Evolutionary conservation across 208 protist genomes (phyloP).

Genomic region (Leishmania lainsoni): DNA sequence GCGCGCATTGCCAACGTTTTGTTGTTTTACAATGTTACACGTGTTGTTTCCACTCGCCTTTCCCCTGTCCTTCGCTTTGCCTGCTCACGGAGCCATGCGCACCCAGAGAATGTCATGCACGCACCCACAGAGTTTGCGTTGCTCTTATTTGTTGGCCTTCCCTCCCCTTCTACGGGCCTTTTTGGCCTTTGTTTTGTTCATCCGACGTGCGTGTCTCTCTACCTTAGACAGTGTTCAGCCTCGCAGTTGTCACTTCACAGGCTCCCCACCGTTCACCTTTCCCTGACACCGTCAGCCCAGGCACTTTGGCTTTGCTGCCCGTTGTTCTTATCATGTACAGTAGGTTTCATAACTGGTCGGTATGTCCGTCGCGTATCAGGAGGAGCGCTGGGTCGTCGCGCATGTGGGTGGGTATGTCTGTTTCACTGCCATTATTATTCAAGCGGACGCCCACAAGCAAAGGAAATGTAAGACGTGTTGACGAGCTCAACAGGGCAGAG

Average conservation of each 20-base stretch:
- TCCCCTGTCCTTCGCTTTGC: neutral
- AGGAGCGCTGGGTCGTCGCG: neutral
- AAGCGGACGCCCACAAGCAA: neutral
- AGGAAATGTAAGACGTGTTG: neutral
- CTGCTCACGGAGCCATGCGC: neutral
- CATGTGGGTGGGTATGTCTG: neutral
- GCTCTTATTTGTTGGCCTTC: neutral
- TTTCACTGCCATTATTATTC: neutral
- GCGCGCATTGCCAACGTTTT: neutral
- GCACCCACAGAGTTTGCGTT: neutral
- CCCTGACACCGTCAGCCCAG: neutral
- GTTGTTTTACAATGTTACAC: neutral
- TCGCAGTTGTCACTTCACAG: neutral
- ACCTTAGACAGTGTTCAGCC: neutral
- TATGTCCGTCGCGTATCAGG: neutral
- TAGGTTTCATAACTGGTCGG: neutral
- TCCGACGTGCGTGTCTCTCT: neutral
- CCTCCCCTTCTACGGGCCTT: neutral
- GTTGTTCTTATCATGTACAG: conserved; percentile 8
- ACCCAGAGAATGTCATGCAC: neutral
- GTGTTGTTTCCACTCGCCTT: neutral
- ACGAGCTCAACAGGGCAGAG: neutral
- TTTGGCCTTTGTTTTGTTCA: neutral
- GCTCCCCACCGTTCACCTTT: neutral
- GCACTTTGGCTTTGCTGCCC: neutral